Evolutionary conservation across 768 basidiomycete genomes (phyloP).

Genomic region (Leccinum rimulosum): DNA sequence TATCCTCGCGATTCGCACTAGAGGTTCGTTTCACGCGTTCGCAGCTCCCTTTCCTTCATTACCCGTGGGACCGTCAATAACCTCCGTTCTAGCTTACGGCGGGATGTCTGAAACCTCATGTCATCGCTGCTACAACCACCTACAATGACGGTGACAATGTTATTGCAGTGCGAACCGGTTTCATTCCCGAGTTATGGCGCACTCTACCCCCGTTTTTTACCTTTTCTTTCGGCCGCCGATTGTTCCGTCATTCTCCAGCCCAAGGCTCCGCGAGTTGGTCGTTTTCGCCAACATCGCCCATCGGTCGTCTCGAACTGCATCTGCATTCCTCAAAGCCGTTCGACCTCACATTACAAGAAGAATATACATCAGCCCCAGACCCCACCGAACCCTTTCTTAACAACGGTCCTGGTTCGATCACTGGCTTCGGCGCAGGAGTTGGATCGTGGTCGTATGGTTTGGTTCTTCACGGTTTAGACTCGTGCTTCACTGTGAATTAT

Average conservation of each 20-base stretch:
- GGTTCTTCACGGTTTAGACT: slow-evolving; percentile 44
- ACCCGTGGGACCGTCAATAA: slow-evolving; percentile 12
- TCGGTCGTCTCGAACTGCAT: slow-evolving; percentile 37
- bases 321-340: slow-evolving; percentile 43
- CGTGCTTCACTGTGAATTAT: slow-evolving; percentile 50
- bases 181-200: slow-evolving; percentile 34
- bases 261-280: slow-evolving; percentile 42
- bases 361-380: slow-evolving; percentile 22
- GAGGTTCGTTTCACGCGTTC: slow-evolving; percentile 36
- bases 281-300: slow-evolving; percentile 21
- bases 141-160: slow-evolving; percentile 52
- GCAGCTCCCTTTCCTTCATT: slow-evolving; percentile 9
- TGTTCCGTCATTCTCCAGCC: slow-evolving; percentile 48
- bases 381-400: slow-evolving; percentile 21
- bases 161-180: slow-evolving; percentile 37
- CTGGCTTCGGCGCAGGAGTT: slow-evolving; percentile 47
- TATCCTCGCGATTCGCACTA: slow-evolving; percentile 60
- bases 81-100: slow-evolving; percentile 36
- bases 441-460: slow-evolving; percentile 50
- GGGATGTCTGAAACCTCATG: slow-evolving; percentile 40
- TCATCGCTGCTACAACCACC: slow-evolving; percentile 40
- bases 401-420: slow-evolving; percentile 44
- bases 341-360: slow-evolving; percentile 30
- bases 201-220: slow-evolving; percentile 40
- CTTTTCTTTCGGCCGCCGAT: slow-evolving; percentile 46